Evolutionary conservation across 2,329 filamentous ascomycete species (phyloP), one percentile per base, ranked within the genome.

Genomic region (Botrytis pseudocinerea): DNA sequence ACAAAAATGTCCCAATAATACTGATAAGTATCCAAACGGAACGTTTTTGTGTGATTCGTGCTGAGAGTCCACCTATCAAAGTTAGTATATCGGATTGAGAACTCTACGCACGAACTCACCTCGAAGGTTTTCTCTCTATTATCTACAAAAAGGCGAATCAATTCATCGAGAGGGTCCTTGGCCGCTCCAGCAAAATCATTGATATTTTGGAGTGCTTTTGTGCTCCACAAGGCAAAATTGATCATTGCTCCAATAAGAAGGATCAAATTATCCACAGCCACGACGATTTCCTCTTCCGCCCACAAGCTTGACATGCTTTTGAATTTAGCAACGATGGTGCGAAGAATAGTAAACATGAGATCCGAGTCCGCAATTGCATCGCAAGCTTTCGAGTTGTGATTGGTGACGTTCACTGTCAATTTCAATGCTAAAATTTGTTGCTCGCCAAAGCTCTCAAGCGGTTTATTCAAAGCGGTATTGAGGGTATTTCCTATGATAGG

Each of bases 331-430:
- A 89, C 85, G 40, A 92, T 86, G 1, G 85, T 83, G 3, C 81
- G 80, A 2, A 85, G 85, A 22, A 91, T 80, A 73, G 82, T 78
- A 57, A 84, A 80, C 73, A 90, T 84, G 16, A 92, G 82, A 14
- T 85, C 84, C 69, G 86, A 85, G n/a, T 88, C 85, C 44, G 91
- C 87, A 78, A 97, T 94, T 4, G 88, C 84, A 44, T 89, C 87
- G 59, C 93, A 94, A 20, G 93, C 90, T 22, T 85, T 84, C 0
- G 87, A 83, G 75, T 93, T 92, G 77, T 94, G 93, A 83, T 97
- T 97, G 14, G 94, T 96, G 68, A 95, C 87, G 78, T 97, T 97
- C 75, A 97, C 87, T 51, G 93, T 91, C 6, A 98, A 86, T 73
- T 93, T 90, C 64, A 95, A 62, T 32, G 80, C 72, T 40, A 80